Conservation (phyloP, 345 rosid genomes). For the Populus davidiana region DNA sequence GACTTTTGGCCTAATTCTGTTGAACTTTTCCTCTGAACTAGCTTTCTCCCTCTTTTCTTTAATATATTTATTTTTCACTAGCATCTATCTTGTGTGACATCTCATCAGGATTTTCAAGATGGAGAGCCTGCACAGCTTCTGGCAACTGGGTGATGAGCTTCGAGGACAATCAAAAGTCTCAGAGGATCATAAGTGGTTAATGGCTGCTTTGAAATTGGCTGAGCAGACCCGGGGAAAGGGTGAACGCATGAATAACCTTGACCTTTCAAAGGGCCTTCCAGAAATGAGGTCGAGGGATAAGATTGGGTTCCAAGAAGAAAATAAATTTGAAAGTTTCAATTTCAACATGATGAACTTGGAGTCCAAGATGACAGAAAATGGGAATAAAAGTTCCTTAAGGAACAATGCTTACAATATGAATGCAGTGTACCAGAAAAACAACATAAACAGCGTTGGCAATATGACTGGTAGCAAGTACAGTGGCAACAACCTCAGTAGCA, state of each 20-base stretch:
- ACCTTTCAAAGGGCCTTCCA: slow-evolving; percentile 64
- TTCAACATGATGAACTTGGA: slow-evolving; percentile 83
- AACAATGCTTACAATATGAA: slow-evolving; percentile 59
- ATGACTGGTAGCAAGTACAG: slow-evolving; percentile 56
- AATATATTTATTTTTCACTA: background rate
- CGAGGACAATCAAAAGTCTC: slow-evolving; percentile 80
- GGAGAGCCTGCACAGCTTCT: slow-evolving; percentile 66
- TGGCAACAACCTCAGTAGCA: slow-evolving; percentile 50
- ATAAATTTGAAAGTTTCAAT: slow-evolving; percentile 61
- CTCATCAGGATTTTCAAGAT: slow-evolving; percentile 38
- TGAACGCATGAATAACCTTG: slow-evolving; percentile 86
- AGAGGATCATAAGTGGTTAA: slow-evolving; percentile 84
- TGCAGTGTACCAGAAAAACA: slow-evolving; percentile 64
- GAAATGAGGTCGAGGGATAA: slow-evolving; percentile 65
- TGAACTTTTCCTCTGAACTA: background rate
- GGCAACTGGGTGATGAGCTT: slow-evolving; percentile 96
- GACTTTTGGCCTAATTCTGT: background rate
- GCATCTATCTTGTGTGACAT: slow-evolving; percentile 6
- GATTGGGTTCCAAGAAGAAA: slow-evolving; percentile 74
- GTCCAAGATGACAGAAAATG: slow-evolving; percentile 47
- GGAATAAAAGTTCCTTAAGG: slow-evolving; percentile 53
- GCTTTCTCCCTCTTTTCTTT: background rate
- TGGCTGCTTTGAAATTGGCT: slow-evolving; percentile 85
- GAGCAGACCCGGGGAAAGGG: slow-evolving; percentile 80
- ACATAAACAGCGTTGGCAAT: slow-evolving; percentile 44